A percentile compares a stretch with the other conserved stretches of the same genome.
phyloP scores from a whole-genome alignment of 495 filamentous ascomycete genomes.

The Astrocystis sublimbata region DNA sequence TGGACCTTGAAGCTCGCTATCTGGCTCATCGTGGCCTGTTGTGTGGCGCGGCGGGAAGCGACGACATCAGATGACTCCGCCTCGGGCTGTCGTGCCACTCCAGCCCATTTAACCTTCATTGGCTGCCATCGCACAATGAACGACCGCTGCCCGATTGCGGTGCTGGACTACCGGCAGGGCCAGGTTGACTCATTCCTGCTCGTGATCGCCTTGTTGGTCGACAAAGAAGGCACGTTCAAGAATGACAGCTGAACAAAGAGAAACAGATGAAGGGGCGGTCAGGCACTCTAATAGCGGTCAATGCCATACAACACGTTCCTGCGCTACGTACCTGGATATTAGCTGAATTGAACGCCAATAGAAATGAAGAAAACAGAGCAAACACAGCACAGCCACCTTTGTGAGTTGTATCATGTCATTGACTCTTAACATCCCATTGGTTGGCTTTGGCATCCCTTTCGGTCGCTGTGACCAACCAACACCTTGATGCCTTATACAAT shows the following conservation, averaged over 20 bases:
- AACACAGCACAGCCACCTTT: no score
- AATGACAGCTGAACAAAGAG: background rate
- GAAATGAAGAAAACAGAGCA: no score
- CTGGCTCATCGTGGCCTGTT: slow-evolving; percentile 2
- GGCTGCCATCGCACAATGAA: background rate
- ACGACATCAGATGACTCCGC: background rate
- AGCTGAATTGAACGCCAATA: no score
- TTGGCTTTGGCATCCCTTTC: no score
- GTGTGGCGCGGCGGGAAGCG: background rate
- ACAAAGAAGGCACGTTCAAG: background rate
- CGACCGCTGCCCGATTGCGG: background rate
- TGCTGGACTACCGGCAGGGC: background rate
- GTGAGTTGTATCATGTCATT: no score
- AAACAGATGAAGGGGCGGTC: background rate
- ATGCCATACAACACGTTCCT: no score
- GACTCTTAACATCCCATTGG: no score
- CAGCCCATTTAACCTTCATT: background rate
- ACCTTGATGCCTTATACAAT: no score
- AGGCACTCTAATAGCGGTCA: background rate
- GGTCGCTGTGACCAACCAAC: no score
- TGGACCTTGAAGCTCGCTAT: background rate
- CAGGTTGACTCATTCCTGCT: background rate
- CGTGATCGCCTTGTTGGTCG: background rate
- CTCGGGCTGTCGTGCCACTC: background rate
- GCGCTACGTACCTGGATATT: no score